A percentile compares a stretch with the other conserved stretches of the same genome.
phyloP scores from a whole-genome alignment of 306 rosid species.

The Cercis canadensis region DNA sequence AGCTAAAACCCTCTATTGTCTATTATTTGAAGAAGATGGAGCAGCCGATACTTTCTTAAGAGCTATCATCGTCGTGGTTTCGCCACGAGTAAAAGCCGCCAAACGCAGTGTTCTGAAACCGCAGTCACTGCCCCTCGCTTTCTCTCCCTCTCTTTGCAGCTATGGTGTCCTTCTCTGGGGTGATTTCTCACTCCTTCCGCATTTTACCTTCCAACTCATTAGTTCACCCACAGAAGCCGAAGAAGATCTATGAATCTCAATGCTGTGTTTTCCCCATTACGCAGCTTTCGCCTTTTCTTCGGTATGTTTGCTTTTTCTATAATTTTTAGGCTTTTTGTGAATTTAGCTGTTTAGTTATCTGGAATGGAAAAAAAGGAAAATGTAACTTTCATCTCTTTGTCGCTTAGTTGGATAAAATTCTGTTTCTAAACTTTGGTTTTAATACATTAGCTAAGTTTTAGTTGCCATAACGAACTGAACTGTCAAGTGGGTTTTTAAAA shows the following conservation, averaged over 20 bases:
- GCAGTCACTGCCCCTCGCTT: slow-evolving; percentile 19
- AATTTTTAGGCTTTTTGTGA: neutral
- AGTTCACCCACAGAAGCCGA: slow-evolving; percentile 1
- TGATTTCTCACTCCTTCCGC: slow-evolving; percentile 40
- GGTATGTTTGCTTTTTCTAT: slow-evolving; percentile 30
- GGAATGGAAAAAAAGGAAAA: neutral
- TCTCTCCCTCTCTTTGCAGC: slow-evolving; percentile 25
- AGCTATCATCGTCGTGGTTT: too few species aligned
- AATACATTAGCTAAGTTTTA: neutral
- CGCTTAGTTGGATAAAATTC: neutral
- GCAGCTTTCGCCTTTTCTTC: slow-evolving; percentile 36
- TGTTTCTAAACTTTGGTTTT: neutral
- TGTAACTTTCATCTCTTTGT: neutral
- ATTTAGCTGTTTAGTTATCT: neutral
- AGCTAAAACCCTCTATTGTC: too few species aligned
- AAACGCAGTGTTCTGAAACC: too few species aligned
- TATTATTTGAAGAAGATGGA: too few species aligned
- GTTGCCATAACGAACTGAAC: neutral
- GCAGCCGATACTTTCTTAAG: too few species aligned
- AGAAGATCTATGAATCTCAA: slow-evolving; percentile 39
- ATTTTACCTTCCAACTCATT: slow-evolving; percentile 25
- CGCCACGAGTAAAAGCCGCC: too few species aligned
- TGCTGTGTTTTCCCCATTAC: slow-evolving; percentile 39
- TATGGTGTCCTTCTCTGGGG: slow-evolving; percentile 54
- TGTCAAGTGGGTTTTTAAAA: neutral